Base-by-base conservation (phyloP, 2,329 filamentous ascomycete species). In the Pseudocercospora cruenta region DNA sequence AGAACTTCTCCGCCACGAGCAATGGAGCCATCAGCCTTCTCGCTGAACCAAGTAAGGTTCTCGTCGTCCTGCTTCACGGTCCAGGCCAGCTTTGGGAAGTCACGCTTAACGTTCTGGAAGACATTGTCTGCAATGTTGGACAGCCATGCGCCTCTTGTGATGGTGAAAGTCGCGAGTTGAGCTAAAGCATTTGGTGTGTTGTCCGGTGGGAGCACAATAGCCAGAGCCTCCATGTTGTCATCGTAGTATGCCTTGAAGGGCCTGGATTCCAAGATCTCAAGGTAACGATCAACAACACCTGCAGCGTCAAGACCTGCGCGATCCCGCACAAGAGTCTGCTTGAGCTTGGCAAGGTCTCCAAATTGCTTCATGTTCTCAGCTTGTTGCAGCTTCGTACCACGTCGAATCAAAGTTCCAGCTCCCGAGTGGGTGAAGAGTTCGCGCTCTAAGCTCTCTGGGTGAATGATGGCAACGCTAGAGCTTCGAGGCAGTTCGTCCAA, bases 21-120 rank as follows among this genome's bases (percentile, higher is more conserved):
- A 74, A 97, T 87, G 80, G 92, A 97, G 64, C 95, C 94, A 73
- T 97, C 93, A 9, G 94, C 91, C 85, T 97, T 97, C 80, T 97
- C 94, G 72, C 96, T 96, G 84, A 98, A 97, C 95, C 94, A 98
- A 10, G 93, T 94, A 74, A 98, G 84, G 79, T 98, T 97, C 85
- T 98, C 94, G 74, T 98, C 94, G 72, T 96, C 91, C 76, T 94
- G 91, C 82, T 92, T 94, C 67, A 97, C 94, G n/a, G 93, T 96
- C 94, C 94, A 99, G 70, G 93, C 91, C 70, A 98, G 85, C 81
- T 91, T 93, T 63, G 93, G 89, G 79, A 94, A 91, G 76, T 97
- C 94, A 80, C 96, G 96, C 85, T 94, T 96, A 78, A 98, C 91
- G 69, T 91, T 91, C 70, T 91, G 88, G 79, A 98, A 97, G 65